phyloP scores from a whole-genome alignment of 176 grass and related monocot species.

The Avena atlantica region DNA sequence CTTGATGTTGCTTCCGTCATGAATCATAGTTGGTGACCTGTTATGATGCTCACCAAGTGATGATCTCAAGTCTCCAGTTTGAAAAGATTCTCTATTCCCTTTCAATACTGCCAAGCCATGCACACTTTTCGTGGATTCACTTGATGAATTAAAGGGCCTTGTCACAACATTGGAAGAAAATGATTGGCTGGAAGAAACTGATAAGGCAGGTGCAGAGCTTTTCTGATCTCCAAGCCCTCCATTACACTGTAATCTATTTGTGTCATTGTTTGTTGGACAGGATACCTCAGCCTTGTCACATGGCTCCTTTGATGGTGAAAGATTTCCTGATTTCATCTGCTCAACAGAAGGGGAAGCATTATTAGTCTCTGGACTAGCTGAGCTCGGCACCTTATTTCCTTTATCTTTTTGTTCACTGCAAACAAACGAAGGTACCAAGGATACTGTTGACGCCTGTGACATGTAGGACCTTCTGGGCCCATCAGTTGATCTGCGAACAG shows the following conservation, averaged over 20 bases:
- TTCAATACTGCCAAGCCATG: constrained; percentile 40
- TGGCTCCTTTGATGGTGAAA: constrained; percentile 43
- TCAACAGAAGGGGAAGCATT: constrained; percentile 32
- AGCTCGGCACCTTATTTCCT: constrained; percentile 38
- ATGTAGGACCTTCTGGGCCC: constrained; percentile 50
- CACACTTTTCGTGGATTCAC: constrained; percentile 24
- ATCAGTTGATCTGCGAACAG: constrained; percentile 52
- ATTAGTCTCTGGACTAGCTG: constrained; percentile 20
- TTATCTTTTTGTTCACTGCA: constrained; percentile 44
- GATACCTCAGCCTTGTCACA: not conserved
- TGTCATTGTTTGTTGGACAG: constrained; percentile 24
- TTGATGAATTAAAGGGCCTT: constrained; percentile 31
- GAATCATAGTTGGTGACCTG: constrained; percentile 33
- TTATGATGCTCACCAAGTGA: constrained; percentile 45
- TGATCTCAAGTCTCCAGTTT: constrained; percentile 33
- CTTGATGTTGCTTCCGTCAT: constrained; percentile 40
- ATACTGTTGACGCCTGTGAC: constrained; percentile 54
- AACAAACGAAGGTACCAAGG: constrained; percentile 39
- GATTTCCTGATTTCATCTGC: constrained; percentile 40
- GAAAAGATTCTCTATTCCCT: constrained; percentile 39
- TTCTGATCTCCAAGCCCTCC: constrained; percentile 40
- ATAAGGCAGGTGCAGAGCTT: constrained; percentile 22
- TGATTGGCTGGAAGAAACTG: constrained; percentile 44
- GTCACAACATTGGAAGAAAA: constrained; percentile 37
- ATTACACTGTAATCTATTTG: constrained; percentile 29